Conservation (phyloP, 345 rosid genomes). For the Gossypium rotundifolium region DNA sequence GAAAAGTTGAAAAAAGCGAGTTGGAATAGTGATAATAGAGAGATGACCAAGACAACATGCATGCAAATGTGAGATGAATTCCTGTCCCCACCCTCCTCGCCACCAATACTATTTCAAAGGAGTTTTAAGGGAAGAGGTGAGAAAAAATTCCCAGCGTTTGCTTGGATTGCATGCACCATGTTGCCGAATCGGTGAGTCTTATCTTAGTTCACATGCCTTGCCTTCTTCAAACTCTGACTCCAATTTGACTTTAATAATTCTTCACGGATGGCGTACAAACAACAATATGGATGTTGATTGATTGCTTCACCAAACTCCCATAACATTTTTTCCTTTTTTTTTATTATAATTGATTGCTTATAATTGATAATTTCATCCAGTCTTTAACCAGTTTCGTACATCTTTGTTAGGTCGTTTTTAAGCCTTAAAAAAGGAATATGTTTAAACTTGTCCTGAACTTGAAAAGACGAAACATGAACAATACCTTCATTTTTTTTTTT, state of each 20-base stretch:
- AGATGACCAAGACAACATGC: too few species aligned
- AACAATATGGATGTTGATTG: not conserved
- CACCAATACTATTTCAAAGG: not conserved
- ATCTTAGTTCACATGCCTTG: constrained; percentile 24
- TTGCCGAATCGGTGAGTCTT: not conserved
- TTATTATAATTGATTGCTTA: not conserved
- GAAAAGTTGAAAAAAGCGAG: too few species aligned
- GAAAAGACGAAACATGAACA: too few species aligned
- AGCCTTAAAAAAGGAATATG: not conserved
- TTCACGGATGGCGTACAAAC: not conserved
- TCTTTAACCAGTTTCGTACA: not conserved
- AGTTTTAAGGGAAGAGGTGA: not conserved
- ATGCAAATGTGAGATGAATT: too few species aligned
- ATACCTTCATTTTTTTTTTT: too few species aligned
- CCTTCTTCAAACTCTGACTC: not conserved
- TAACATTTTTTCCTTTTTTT: not conserved
- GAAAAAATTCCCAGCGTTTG: not conserved
- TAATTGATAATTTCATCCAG: not conserved
- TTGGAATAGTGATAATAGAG: too few species aligned
- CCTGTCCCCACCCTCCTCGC: too few species aligned
- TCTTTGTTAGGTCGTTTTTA: not conserved
- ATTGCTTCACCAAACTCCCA: not conserved
- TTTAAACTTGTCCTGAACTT: too few species aligned
- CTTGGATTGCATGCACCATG: constrained; percentile 11
- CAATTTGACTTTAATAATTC: constrained; percentile 10